Evolutionary conservation across 1,284 basidiomycete species (phyloP), one percentile per base, ranked within the genome.

Genomic region (Phylloporus sp.): DNA sequence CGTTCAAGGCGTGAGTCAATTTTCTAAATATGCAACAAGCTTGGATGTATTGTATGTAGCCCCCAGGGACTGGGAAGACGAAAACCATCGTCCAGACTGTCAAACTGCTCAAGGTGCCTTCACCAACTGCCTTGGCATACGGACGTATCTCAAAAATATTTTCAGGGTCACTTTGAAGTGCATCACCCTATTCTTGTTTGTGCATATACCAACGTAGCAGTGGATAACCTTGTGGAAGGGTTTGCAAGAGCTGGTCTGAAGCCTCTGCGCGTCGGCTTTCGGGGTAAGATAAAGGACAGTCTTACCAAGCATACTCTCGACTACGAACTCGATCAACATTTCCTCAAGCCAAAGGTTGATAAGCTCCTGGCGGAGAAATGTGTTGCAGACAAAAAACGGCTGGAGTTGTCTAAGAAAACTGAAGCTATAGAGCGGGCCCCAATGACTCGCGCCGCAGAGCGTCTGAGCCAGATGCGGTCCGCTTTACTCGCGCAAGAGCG

Each of bases 31-130:
- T 40, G 46, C 60, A 12, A 26, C 66, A 26, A 37, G 49, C 32
- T 40, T 58, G 65, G 26, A 52, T 49, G 44, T 57, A 52, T 58
- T 22, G 46, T 47, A 50, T 46, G 58, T 57, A 94, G 90, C 96
- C 96, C 28, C 96, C 96, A 10, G 96, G 96, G n/a, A 98, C 96
- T 0, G 95, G 96, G 53, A 98, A 98, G 78, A 97, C 95, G 2
- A 90, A 91, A 71, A 97, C 96, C 0, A 95, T 98, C 56, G 90
- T 96, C 37, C 90, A 96, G 72, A 84, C 93, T 2, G 84, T 96
- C 69, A 87, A 87, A 68, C 77, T 98, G 32, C 86, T 98, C 67
- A 98, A 98, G 82, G 85, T 87, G 39, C 57, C 55, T 31, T n/a
- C 13, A 34, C 10, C 5, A 40, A 58, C 37, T 7, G 6, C 40